Percentiles rank a stretch among this genome's conserved stretches.
Evolutionary conservation across 2,329 filamentous ascomycete species (phyloP).

Genomic region (Chrysoporthe deuterocubensis): DNA sequence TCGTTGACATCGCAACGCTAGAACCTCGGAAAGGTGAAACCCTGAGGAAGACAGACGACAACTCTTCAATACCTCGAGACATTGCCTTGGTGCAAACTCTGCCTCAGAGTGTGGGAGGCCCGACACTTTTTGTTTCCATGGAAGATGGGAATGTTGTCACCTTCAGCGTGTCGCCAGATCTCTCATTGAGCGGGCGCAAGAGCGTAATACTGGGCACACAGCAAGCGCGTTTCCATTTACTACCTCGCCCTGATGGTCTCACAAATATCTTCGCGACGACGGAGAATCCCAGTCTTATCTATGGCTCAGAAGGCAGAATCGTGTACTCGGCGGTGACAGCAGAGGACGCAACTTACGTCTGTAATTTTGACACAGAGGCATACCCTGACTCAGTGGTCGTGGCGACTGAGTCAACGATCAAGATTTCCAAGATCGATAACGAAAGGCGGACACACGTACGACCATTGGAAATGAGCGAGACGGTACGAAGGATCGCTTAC

Average conservation of each 20-base stretch:
- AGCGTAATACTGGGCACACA: conserved; percentile 85
- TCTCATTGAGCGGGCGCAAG: conserved; percentile 72
- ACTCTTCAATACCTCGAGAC: conserved; percentile 80
- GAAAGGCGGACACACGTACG: conserved; percentile 89
- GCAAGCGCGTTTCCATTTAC: conserved; percentile 77
- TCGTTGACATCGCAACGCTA: conserved; percentile 72
- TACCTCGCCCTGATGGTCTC: conserved; percentile 70
- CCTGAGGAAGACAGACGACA: conserved; percentile 64
- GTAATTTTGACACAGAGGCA: conserved; percentile 78
- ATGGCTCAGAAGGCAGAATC: conserved; percentile 83
- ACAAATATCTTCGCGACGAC: conserved; percentile 91
- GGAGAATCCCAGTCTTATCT: conserved; percentile 92
- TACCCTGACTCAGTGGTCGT: conserved; percentile 83
- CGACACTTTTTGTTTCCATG: conserved; percentile 86
- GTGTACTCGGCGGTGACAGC: conserved; percentile 94
- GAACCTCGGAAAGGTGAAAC: conserved; percentile 67
- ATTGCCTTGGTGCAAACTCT: conserved; percentile 80
- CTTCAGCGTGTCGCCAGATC: conserved; percentile 71
- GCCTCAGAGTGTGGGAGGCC: conserved; percentile 57
- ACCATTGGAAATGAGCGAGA: conserved; percentile 77
- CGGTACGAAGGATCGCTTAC: conserved; percentile 85
- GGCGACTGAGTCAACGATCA: conserved; percentile 75
- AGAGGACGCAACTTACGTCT: conserved; percentile 80
- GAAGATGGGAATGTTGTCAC: conserved; percentile 90
- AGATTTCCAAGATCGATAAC: conserved; percentile 80